These are phyloP conservation scores for Larix kaempferi DNA, from an alignment of 75 land plant species.

Conservation along the genomic window DNA sequence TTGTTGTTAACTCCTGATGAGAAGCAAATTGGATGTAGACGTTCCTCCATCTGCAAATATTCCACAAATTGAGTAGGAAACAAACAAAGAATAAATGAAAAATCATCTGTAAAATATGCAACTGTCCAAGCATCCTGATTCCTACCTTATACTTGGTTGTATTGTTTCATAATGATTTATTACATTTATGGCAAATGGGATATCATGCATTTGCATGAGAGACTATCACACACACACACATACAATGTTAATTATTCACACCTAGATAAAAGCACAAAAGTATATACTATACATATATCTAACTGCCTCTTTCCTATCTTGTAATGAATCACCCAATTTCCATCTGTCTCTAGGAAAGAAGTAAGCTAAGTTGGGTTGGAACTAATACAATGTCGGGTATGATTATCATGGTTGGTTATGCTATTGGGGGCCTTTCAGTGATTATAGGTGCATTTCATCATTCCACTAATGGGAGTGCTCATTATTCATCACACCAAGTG, in stretches of 20 bases:
- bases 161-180: constrained; percentile 73
- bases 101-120: neutral
- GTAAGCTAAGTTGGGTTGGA: too few relatives aligned
- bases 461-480: too few relatives aligned
- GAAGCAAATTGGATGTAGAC: constrained; percentile 98
- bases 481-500: too few relatives aligned
- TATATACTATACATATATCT: neutral
- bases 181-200: constrained; percentile 68
- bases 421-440: too few relatives aligned
- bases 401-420: too few relatives aligned
- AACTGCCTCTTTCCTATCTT: too few relatives aligned
- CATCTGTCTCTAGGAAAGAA: too few relatives aligned
- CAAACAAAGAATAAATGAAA: neutral
- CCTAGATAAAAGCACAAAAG: neutral
- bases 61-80: neutral
- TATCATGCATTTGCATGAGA: constrained; percentile 93
- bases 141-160: constrained; percentile 86
- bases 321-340: too few relatives aligned
- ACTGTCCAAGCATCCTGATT: neutral
- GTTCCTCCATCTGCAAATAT: constrained; percentile 81
- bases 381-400: too few relatives aligned
- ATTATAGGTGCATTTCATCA: too few relatives aligned
- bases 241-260: neutral
- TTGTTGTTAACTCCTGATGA: constrained; percentile 90
- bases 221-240: constrained; percentile 48